These are phyloP conservation scores for Trichosporon sp. DNA, from an alignment of 1,284 basidiomycete species.

Conservation along the genomic window DNA sequence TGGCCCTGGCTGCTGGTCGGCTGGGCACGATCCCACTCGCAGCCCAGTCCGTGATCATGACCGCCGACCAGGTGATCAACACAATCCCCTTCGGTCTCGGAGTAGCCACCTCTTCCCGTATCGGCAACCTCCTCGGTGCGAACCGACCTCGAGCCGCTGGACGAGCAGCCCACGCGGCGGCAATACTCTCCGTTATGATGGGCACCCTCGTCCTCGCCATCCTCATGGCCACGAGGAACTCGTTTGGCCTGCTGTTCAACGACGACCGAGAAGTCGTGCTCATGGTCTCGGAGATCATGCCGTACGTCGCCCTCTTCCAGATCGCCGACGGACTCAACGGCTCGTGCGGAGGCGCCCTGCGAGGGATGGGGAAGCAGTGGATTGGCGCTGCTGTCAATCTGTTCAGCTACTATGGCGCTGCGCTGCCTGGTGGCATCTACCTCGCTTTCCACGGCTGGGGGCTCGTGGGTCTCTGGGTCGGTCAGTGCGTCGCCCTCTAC, in stretches of 20 bases:
- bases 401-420: constrained; percentile 3
- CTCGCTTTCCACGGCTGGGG: constrained; percentile 9
- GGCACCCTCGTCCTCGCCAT: neutral
- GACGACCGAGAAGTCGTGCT: neutral
- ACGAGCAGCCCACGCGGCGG: neutral
- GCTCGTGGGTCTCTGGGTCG: constrained; percentile 4
- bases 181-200: neutral
- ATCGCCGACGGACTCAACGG: constrained; percentile 8
- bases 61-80: constrained; percentile 11
- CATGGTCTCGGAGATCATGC: constrained; percentile 6
- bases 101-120: constrained; percentile 1
- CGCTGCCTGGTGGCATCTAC: constrained; percentile 2
- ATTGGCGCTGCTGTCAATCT: constrained; percentile 6
- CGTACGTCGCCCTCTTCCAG: constrained; percentile 7
- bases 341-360: constrained; percentile 2
- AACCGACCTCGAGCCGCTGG: neutral
- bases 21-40: constrained; percentile 8
- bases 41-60: constrained; percentile 6
- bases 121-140: constrained; percentile 7
- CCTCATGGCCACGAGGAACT: constrained; percentile 1
- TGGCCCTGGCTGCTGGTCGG: constrained; percentile 4
- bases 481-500: constrained; percentile 5
- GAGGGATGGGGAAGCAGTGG: constrained; percentile 9
- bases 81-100: constrained; percentile 8
- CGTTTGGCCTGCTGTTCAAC: constrained; percentile 5